phyloP scores from a whole-genome alignment of 2,329 filamentous ascomycete genomes.

The Corynespora cassiicola region DNA sequence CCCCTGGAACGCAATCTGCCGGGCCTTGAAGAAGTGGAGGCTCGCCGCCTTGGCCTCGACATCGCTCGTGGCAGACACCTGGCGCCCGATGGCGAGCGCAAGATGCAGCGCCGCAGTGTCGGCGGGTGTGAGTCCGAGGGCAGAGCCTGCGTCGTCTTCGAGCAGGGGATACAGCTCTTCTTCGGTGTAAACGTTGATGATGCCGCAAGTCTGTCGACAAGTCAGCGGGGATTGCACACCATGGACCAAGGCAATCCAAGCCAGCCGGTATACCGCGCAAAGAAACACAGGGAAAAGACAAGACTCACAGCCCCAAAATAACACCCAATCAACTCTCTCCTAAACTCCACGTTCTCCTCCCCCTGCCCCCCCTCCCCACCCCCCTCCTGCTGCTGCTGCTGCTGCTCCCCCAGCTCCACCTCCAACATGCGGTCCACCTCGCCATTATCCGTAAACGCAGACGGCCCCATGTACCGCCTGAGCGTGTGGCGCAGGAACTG shows the following conservation, averaged over 20 bases:
- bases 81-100: conserved; percentile 61
- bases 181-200: conserved; percentile 46
- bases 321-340: conserved; percentile 36
- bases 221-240: too few relatives aligned
- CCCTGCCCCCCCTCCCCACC: too few relatives aligned
- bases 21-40: conserved; percentile 59
- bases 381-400: too few relatives aligned
- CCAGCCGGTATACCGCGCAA: too few relatives aligned
- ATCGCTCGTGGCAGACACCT: conserved; percentile 46
- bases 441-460: conserved; percentile 61
- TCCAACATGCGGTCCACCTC: too few relatives aligned
- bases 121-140: not conserved
- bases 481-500: conserved; percentile 58
- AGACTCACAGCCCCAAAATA: conserved; percentile 40
- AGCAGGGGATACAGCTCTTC: conserved; percentile 24
- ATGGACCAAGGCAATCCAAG: conserved; percentile 20
- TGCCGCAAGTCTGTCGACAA: conserved; percentile 47
- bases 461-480: conserved; percentile 60
- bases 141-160: not conserved
- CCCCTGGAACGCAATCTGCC: conserved; percentile 55
- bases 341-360: conserved; percentile 46
- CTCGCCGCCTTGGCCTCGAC: conserved; percentile 38
- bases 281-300: conserved; percentile 32
- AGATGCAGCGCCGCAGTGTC: conserved; percentile 41
- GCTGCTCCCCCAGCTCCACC: too few relatives aligned